These are phyloP conservation scores for Boletellus sp. DNA, from an alignment of 768 basidiomycete species.

Conservation along the genomic window DNA sequence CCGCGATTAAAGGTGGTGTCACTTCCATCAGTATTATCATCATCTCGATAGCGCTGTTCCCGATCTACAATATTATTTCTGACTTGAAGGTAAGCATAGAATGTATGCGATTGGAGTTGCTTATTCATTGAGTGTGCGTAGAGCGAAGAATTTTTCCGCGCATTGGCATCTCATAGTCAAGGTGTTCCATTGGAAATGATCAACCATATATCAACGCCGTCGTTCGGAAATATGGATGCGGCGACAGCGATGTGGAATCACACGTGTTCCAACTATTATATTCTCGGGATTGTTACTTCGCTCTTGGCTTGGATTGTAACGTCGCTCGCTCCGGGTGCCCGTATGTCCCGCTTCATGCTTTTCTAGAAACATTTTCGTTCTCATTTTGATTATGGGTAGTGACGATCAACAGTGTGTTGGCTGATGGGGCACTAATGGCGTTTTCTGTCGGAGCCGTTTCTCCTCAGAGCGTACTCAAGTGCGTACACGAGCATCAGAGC, in stretches of 20 bases:
- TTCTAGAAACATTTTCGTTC: background rate
- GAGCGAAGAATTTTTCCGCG: conserved; percentile 31
- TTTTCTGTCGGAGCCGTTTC: conserved; percentile 22
- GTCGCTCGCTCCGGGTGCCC: conserved; percentile 23
- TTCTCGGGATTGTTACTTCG: conserved; percentile 14
- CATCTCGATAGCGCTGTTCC: conserved; percentile 27
- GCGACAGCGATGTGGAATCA: conserved; percentile 15
- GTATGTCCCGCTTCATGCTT: conserved; percentile 14
- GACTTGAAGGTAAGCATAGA: conserved; percentile 12
- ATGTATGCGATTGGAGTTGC: background rate
- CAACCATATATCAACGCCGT: conserved; percentile 21
- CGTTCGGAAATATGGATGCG: conserved; percentile 16
- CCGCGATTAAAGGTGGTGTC: conserved; percentile 26
- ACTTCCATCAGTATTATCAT: conserved; percentile 28
- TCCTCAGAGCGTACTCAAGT: conserved; percentile 27
- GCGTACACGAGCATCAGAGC: background rate
- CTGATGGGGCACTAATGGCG: conserved; percentile 21
- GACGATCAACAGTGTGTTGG: conserved; percentile 19
- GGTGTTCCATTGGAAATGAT: conserved; percentile 24
- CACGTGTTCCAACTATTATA: conserved; percentile 22
- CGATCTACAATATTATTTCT: conserved; percentile 17
- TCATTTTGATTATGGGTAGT: conserved; percentile 6
- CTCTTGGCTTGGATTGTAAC: conserved; percentile 18
- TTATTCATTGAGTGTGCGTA: background rate
- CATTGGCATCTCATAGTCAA: conserved; percentile 4